Evolutionary conservation across 768 basidiomycete species (phyloP), one percentile per base, ranked within the genome.

Genomic region (Hypholoma fasciculare): DNA sequence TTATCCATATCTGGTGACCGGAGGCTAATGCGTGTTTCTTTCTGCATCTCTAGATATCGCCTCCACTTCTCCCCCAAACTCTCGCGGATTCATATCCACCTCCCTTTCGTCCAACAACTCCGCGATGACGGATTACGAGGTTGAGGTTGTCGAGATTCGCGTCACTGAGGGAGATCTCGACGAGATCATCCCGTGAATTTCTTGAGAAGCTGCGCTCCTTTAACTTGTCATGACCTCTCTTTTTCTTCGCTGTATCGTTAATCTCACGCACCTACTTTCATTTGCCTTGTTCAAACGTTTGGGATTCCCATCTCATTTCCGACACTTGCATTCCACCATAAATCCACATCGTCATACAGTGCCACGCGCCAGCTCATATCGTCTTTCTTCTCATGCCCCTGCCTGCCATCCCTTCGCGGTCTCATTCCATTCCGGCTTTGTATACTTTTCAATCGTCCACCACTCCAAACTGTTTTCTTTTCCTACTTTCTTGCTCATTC

Each of bases 61-160:
- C 14, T 92, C 90, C 43, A 92, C 89, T 19, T 93, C 91, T 20
- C 90, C 90, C 43, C 89, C 90, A 27, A 87, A 84, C 67, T 82
- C 87, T 17, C 74, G 70, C 53, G 83, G 86, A 58, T 87, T 87
- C 71, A 76, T 86, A 65, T 86, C 86, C 56, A 83, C 84, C 51
- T 88, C 88, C 43, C 81, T 82, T 39, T 86, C 88, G 12, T 87
- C 89, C 51, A 82, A 82, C 49, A 84, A 84, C 70, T 83, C 85
- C 46, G 82, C 82, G 54, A 72, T 89, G 61, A 84, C 82, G 60
- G 89, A 90, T 64, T 92, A 90, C 63, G 90, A 92, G 68, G 86
- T 93, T 59, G 91, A 94, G 71, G 91, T 93, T 38, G 92, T 90
- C 64, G 90, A 92, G 75, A 94, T 94, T 70, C 82, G 91, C 58